phyloP scores from a whole-genome alignment of 768 basidiomycete species.

The Calocybe gangraenosa region DNA sequence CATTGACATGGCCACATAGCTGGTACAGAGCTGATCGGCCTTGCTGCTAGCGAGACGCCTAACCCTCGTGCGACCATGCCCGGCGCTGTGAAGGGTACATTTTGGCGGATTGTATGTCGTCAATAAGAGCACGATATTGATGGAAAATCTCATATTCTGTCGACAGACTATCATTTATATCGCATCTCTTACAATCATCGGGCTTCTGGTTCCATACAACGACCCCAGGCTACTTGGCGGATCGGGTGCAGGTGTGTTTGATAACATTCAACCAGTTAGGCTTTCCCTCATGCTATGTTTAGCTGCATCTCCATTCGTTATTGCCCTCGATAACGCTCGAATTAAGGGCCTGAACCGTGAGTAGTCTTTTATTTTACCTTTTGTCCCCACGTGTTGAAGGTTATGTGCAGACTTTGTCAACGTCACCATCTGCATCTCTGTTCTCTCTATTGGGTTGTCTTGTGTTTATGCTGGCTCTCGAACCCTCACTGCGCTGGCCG shows the following conservation, averaged over 20 bases:
- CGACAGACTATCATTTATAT: slow-evolving; percentile 40
- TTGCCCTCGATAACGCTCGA: slow-evolving; percentile 33
- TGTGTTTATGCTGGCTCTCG: slow-evolving; percentile 43
- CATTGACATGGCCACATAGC: slow-evolving; percentile 17
- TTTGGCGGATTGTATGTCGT: slow-evolving; percentile 40
- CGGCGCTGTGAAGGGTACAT: slow-evolving; percentile 41
- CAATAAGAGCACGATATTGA: too few relatives aligned
- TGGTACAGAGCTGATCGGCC: slow-evolving; percentile 43
- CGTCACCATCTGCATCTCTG: slow-evolving; percentile 40
- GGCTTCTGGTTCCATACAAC: slow-evolving; percentile 32
- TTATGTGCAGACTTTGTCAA: slow-evolving; percentile 33
- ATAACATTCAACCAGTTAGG: background rate
- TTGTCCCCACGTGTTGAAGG: background rate
- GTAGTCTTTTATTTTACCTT: slow-evolving; percentile 10
- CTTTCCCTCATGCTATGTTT: background rate
- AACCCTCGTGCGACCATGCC: slow-evolving; percentile 41
- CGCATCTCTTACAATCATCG: slow-evolving; percentile 39
- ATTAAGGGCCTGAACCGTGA: slow-evolving; percentile 39
- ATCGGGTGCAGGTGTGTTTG: slow-evolving; percentile 26
- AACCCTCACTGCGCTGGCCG: slow-evolving; percentile 40
- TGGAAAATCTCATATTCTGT: background rate
- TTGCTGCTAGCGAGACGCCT: slow-evolving; percentile 43
- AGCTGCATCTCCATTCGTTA: slow-evolving; percentile 44
- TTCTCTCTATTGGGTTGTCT: slow-evolving; percentile 42
- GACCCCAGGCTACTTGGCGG: slow-evolving; percentile 33